These are phyloP conservation scores for Poteriospumella lacustris DNA, from an alignment of 108 stramenopile species.

Conservation along the genomic window DNA sequence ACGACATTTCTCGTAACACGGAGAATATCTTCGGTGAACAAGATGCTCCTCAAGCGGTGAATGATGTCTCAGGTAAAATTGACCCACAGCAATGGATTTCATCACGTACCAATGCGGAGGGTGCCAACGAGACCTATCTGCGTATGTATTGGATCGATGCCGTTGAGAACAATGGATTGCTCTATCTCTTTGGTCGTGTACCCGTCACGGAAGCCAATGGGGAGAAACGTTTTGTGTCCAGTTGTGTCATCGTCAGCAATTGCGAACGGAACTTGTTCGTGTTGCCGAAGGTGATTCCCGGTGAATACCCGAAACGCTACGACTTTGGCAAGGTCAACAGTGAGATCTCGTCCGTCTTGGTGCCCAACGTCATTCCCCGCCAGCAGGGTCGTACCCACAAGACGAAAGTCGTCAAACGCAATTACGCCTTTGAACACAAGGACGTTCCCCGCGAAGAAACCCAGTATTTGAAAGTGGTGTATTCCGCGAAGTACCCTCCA, in stretches of 20 bases:
- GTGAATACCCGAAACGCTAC: conserved; percentile 42
- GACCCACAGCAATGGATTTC: conserved; percentile 36
- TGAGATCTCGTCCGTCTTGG: conserved; percentile 47
- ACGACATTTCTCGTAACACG: no score
- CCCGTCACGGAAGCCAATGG: conserved; percentile 27
- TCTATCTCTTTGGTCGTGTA: conserved; percentile 90
- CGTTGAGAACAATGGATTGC: conserved; percentile 74
- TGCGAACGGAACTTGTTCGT: conserved; percentile 80
- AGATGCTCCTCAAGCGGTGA: conserved; percentile 19
- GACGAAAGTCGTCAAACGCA: conserved; percentile 75
- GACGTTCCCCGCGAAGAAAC: conserved; percentile 82
- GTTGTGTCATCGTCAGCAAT: conserved; percentile 74
- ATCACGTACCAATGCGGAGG: conserved; percentile 46
- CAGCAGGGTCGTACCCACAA: conserved; percentile 66
- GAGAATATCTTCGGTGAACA: no score
- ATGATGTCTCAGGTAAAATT: conserved; percentile 32
- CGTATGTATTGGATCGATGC: conserved; percentile 92
- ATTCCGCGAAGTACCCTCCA: conserved; percentile 76
- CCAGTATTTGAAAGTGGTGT: conserved; percentile 89
- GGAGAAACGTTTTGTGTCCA: conserved; percentile 59
- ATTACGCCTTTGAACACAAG: conserved; percentile 90
- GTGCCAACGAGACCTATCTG: conserved; percentile 47
- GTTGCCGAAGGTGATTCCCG: conserved; percentile 61
- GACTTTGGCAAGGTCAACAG: conserved; percentile 70
- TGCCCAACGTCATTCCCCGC: conserved; percentile 64